These are phyloP conservation scores for Pseudopyrenochaeta lycopersici DNA, from an alignment of 2,329 filamentous ascomycete species.

Conservation along the genomic window DNA sequence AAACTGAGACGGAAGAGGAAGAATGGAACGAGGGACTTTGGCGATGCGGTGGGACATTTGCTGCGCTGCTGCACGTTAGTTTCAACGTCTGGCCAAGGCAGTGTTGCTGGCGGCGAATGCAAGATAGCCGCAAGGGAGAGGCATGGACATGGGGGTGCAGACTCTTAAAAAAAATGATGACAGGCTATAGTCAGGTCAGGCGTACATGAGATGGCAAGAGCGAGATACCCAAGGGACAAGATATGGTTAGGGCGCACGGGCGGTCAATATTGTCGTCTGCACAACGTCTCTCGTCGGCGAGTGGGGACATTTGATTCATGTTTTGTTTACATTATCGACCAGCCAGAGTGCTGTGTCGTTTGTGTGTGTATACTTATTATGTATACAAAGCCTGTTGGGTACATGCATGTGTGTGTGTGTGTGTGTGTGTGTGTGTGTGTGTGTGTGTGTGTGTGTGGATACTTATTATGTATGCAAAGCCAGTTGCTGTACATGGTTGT, in stretches of 20 bases:
- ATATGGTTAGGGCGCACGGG: conserved; percentile 14
- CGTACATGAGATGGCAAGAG: conserved; percentile 10
- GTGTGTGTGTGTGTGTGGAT: too few relatives aligned
- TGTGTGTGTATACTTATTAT: too few relatives aligned
- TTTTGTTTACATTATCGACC: too few relatives aligned
- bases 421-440: too few relatives aligned
- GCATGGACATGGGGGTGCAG: conserved; percentile 12
- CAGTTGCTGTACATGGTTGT: too few relatives aligned
- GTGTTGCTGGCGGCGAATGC: conserved; percentile 12
- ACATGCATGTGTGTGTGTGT: too few relatives aligned
- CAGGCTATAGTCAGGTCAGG: conserved; percentile 2
- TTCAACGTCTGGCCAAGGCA: conserved; percentile 25
- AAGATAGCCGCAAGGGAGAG: conserved; percentile 27
- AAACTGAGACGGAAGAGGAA: conserved; percentile 24
- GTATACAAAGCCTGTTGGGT: too few relatives aligned
- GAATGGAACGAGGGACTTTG: conserved; percentile 25
- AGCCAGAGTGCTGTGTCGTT: too few relatives aligned
- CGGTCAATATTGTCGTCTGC: conserved; percentile 4
- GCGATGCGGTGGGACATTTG: conserved; percentile 13
- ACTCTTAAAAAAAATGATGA: conserved; percentile 6
- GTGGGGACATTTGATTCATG: too few relatives aligned
- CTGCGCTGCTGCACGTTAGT: conserved; percentile 22
- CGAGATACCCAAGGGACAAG: conserved; percentile 27
- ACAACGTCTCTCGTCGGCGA: neutral
- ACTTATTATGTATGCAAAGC: too few relatives aligned